These are phyloP conservation scores for Metarhizium anisopliae DNA, from an alignment of 2,329 filamentous ascomycete genomes.

Conservation along the genomic window DNA sequence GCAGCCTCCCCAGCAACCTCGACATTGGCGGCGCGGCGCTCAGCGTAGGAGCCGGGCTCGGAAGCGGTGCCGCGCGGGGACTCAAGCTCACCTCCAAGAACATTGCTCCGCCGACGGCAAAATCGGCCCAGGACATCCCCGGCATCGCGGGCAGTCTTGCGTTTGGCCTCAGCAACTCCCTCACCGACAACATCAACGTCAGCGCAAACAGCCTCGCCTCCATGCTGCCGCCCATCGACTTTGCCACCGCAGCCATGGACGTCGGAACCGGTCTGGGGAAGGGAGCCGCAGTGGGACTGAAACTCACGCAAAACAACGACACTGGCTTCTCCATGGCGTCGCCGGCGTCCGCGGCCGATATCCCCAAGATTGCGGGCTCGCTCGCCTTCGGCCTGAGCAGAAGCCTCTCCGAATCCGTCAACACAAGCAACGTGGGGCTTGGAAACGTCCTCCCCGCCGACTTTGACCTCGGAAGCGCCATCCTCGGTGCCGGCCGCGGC, in stretches of 20 bases:
- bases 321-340: background rate
- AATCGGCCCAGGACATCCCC: constrained; percentile 1
- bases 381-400: constrained; percentile 5
- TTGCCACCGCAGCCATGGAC: background rate
- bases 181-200: constrained; percentile 2
- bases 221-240: constrained; percentile 3
- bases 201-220: background rate
- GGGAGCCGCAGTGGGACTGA: constrained; percentile 6
- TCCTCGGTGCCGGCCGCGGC: constrained; percentile 8
- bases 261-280: constrained; percentile 7
- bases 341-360: background rate
- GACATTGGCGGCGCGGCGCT: constrained; percentile 6
- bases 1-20: no score
- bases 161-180: constrained; percentile 2
- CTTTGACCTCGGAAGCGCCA: constrained; percentile 7
- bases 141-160: constrained; percentile 3
- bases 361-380: constrained; percentile 4
- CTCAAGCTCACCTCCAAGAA: constrained; percentile 1
- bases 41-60: constrained; percentile 8
- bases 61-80: constrained; percentile 7
- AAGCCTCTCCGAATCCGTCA: constrained; percentile 2
- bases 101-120: background rate
- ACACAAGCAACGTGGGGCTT: background rate
- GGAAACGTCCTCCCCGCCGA: background rate
- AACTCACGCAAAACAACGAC: constrained; percentile 3